phyloP scores from a whole-genome alignment of 352 stramenopile genomes.

The Pilasporangium apinafurcum region DNA sequence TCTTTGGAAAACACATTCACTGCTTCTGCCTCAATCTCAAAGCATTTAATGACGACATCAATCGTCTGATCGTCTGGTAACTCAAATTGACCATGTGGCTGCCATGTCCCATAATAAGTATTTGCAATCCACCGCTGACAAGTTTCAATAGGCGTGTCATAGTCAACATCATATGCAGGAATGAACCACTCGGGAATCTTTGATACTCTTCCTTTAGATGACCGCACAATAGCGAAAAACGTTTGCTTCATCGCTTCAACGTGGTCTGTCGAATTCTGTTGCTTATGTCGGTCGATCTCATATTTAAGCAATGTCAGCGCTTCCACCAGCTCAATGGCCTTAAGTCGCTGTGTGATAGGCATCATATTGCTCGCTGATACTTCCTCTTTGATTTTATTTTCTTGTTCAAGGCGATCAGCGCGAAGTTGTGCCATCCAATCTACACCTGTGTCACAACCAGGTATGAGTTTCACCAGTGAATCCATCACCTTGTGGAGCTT shows the following conservation, averaged over 20 bases:
- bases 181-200: constrained; percentile 16
- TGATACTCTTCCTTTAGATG: constrained; percentile 5
- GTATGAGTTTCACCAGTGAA: constrained; percentile 12
- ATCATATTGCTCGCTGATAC: constrained; percentile 6
- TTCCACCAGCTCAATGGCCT: constrained; percentile 8
- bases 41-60: constrained; percentile 26
- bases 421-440: constrained; percentile 13
- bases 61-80: too few relatives aligned
- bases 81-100: too few relatives aligned
- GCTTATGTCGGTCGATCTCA: constrained; percentile 9
- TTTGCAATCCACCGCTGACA: too few relatives aligned
- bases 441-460: too few relatives aligned
- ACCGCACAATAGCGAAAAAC: constrained; percentile 6
- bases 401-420: constrained; percentile 10
- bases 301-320: constrained; percentile 16
- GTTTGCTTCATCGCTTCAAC: constrained; percentile 7
- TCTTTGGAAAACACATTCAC: constrained; percentile 17
- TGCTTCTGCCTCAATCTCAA: not conserved
- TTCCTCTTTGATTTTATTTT: constrained; percentile 3
- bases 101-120: constrained; percentile 18
- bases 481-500: constrained; percentile 13
- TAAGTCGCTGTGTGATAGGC: constrained; percentile 3
- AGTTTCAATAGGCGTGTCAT: too few relatives aligned
- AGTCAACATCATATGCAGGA: constrained; percentile 7
- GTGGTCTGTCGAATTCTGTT: constrained; percentile 3